These are phyloP conservation scores for Monilinia vaccinii-corymbosi DNA, from an alignment of 2,329 filamentous ascomycete species.

Conservation along the genomic window DNA sequence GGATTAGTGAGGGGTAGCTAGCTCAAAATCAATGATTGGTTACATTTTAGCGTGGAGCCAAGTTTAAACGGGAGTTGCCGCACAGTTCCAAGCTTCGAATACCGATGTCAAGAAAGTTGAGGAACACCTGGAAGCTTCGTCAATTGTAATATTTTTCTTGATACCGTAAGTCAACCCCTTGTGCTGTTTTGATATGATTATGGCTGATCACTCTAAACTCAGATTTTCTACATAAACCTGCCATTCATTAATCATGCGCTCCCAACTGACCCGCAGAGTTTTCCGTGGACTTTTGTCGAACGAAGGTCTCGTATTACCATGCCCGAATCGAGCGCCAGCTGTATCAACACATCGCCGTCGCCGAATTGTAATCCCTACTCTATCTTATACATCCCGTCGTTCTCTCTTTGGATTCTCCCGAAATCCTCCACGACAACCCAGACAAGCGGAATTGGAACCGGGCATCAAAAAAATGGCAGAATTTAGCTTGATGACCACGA, in stretches of 20 bases:
- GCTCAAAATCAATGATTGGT: not conserved
- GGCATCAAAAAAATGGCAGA: constrained; percentile 66
- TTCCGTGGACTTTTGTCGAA: constrained; percentile 48
- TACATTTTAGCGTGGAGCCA: not conserved
- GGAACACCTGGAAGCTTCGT: not conserved
- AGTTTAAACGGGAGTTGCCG: constrained; percentile 8
- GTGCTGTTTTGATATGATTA: not conserved
- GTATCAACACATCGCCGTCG: constrained; percentile 25
- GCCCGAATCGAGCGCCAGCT: constrained; percentile 21
- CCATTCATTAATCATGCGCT: constrained; percentile 38
- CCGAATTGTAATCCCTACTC: not conserved
- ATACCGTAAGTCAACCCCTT: not conserved
- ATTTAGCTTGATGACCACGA: constrained; percentile 51
- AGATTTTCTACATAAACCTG: constrained; percentile 14
- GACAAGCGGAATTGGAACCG: constrained; percentile 54
- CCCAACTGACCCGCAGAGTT: constrained; percentile 50
- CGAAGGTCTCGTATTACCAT: constrained; percentile 32
- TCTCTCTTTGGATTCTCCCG: constrained; percentile 51
- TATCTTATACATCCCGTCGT: constrained; percentile 30
- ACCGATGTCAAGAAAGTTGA: not conserved
- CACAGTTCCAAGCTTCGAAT: constrained; percentile 2
- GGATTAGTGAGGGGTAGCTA: constrained; percentile 6
- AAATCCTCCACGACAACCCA: constrained; percentile 49
- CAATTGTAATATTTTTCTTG: not conserved
- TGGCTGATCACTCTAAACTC: not conserved